Percentiles rank a stretch among this genome's conserved stretches.
Conservation (phyloP, 2,329 filamentous ascomycete genomes). For the Pseudonectria buxi region DNA sequence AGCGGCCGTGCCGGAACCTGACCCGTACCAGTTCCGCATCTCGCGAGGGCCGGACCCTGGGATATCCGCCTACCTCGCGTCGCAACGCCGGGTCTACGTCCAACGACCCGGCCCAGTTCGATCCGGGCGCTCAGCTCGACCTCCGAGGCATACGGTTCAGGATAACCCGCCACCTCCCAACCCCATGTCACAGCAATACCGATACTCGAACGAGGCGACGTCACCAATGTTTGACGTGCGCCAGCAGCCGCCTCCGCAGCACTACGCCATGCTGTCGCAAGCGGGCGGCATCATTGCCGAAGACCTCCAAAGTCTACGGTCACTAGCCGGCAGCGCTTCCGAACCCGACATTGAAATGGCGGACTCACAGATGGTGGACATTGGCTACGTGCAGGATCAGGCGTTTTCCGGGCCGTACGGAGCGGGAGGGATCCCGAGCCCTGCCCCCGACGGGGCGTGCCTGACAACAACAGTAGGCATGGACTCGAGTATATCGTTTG, state of each 20-base stretch:
- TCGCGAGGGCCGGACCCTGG: slow-evolving; percentile 28
- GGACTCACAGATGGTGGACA: slow-evolving; percentile 27
- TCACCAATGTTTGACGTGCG: slow-evolving; percentile 22
- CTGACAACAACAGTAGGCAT: slow-evolving; percentile 11
- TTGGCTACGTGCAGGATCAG: slow-evolving; percentile 16
- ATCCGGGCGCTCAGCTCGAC: slow-evolving; percentile 24
- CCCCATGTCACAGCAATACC: slow-evolving; percentile 17
- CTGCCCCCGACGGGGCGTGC: slow-evolving; percentile 16
- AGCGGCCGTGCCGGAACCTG: slow-evolving; percentile 20
- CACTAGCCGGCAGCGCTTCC: slow-evolving; percentile 23
- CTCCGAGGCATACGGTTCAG: slow-evolving; percentile 19
- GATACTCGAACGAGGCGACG: slow-evolving; percentile 15
- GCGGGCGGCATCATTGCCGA: slow-evolving; percentile 31
- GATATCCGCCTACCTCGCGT: slow-evolving; percentile 29
- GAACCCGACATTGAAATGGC: slow-evolving; percentile 32
- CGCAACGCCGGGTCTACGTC: slow-evolving; percentile 29
- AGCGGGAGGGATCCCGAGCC: slow-evolving; percentile 14
- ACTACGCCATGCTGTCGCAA: slow-evolving; percentile 24
- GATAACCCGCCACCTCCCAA: slow-evolving; percentile 9
- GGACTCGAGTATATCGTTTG: slow-evolving; percentile 8
- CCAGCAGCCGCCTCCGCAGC: slow-evolving; percentile 21
- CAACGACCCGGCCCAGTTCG: slow-evolving; percentile 21
- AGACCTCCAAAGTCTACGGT: slow-evolving; percentile 28
- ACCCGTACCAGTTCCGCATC: slow-evolving; percentile 32
- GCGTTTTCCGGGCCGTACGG: slow-evolving; percentile 16